Conservation (phyloP, 345 rosid species). For the Eucalyptus coolabah region DNA sequence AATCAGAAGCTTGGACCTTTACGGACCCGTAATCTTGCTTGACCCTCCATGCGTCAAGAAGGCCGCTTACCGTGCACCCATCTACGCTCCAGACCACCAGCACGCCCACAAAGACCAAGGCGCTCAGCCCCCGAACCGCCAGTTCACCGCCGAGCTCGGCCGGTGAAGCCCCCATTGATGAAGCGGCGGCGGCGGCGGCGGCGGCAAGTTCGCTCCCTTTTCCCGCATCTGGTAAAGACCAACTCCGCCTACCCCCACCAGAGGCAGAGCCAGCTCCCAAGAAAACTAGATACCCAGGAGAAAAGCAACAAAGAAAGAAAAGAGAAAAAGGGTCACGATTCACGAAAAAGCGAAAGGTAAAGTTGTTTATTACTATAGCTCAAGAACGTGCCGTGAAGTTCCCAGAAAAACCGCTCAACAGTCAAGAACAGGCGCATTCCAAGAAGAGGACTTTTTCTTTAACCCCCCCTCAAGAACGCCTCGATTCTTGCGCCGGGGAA, state of each 20-base stretch:
- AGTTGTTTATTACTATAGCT: neutral
- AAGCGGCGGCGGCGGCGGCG: neutral
- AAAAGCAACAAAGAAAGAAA: neutral
- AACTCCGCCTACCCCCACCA: neutral
- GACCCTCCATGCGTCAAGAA: slow-evolving; percentile 49
- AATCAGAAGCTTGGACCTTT: neutral
- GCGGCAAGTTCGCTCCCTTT: slow-evolving; percentile 25
- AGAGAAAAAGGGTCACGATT: neutral
- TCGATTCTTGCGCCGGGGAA: neutral
- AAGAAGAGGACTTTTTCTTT: neutral
- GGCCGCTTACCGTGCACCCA: slow-evolving; percentile 34
- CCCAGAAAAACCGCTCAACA: neutral
- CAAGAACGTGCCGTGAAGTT: neutral
- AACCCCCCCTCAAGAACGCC: neutral
- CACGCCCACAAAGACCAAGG: slow-evolving; percentile 49
- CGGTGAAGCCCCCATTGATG: neutral
- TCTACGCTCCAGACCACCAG: slow-evolving; percentile 69
- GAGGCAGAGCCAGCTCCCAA: neutral
- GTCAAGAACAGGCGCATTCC: neutral
- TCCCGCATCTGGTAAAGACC: slow-evolving; percentile 44
- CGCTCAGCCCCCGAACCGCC: slow-evolving; percentile 62
- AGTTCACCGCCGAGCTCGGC: slow-evolving; percentile 18
- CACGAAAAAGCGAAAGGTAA: neutral
- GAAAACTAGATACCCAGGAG: neutral
- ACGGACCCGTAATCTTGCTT: slow-evolving; percentile 6